Conservation (phyloP, 1,284 basidiomycete species). For the Paramarasmius palmivorus region DNA sequence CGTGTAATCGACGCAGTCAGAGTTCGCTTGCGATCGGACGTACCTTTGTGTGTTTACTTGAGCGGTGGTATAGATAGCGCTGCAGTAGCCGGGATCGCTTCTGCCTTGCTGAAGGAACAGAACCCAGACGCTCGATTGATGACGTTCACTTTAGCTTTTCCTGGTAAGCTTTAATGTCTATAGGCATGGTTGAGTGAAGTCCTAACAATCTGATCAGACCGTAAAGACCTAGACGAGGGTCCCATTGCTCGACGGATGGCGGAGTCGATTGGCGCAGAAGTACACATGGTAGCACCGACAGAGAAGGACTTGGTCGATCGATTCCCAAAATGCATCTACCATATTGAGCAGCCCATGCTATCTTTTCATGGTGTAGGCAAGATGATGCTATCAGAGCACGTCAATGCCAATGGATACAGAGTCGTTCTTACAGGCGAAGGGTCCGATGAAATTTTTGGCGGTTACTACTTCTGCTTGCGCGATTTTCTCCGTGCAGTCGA, state of each 20-base stretch:
- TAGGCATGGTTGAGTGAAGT: background rate
- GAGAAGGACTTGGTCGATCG: constrained; percentile 16
- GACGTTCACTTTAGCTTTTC: constrained; percentile 14
- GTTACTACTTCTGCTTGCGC: constrained; percentile 14
- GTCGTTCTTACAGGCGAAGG: constrained; percentile 22
- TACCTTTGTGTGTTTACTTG: constrained; percentile 16
- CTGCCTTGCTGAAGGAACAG: constrained; percentile 10
- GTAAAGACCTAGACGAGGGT: constrained; percentile 11
- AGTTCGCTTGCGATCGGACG: constrained; percentile 13
- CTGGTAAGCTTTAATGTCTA: background rate
- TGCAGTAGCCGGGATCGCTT: constrained; percentile 18
- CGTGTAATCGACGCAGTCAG: constrained; percentile 12
- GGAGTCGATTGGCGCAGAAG: constrained; percentile 15
- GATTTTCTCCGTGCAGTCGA: constrained; percentile 19
- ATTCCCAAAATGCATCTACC: constrained; percentile 17
- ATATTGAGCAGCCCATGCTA: constrained; percentile 13
- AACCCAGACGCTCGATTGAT: constrained; percentile 8
- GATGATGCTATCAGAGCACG: constrained; percentile 16
- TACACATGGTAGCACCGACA: constrained; percentile 12
- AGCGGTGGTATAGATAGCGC: constrained; percentile 22
- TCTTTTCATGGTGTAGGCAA: constrained; percentile 17
- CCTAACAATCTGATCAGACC: background rate
- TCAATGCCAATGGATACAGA: constrained; percentile 17
- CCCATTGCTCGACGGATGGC: constrained; percentile 17
- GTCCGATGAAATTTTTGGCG: constrained; percentile 20